A percentile compares a stretch with the other conserved stretches of the same genome.
These are phyloP conservation scores for Neoboletus subvelutipes DNA, from an alignment of 768 basidiomycete species.

Conservation along the genomic window DNA sequence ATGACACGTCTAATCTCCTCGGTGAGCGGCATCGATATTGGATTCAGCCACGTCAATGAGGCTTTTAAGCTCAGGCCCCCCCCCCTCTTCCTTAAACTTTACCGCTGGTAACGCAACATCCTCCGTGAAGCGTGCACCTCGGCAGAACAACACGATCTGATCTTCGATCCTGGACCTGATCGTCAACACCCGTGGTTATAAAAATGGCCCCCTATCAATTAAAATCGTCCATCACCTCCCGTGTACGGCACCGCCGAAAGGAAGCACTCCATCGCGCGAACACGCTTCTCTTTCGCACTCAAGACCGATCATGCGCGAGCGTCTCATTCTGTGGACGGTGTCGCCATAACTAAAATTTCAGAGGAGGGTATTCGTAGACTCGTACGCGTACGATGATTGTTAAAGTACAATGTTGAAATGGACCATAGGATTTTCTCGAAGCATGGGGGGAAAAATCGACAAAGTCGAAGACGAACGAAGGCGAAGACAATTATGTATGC, in stretches of 20 bases:
- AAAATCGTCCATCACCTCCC: conserved; percentile 10
- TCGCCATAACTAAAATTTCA: conserved; percentile 5
- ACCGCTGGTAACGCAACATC: conserved; percentile 15
- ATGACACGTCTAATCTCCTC: conserved; percentile 6
- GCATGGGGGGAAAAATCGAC: background rate
- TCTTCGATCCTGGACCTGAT: conserved; percentile 34
- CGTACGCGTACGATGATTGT: conserved; percentile 13
- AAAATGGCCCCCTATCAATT: conserved; percentile 21
- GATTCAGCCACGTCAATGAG: conserved; percentile 14
- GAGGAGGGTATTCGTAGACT: conserved; percentile 14
- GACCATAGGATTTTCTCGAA: background rate
- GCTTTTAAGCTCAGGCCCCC: conserved; percentile 12
- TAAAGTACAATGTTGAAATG: conserved; percentile 14
- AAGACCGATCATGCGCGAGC: background rate
- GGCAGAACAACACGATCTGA: conserved; percentile 24
- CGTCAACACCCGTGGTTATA: conserved; percentile 13
- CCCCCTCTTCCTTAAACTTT: conserved; percentile 1
- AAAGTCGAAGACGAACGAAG: conserved; percentile 7
- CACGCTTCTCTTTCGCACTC: background rate
- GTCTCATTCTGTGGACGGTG: background rate
- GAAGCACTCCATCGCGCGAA: background rate
- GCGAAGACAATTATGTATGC: conserved; percentile 16
- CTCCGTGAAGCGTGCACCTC: conserved; percentile 25
- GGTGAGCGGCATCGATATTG: background rate
- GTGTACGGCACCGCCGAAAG: conserved; percentile 13